phyloP scores from a whole-genome alignment of 2,329 filamentous ascomycete species.

The Aspergillus arachidicola region DNA sequence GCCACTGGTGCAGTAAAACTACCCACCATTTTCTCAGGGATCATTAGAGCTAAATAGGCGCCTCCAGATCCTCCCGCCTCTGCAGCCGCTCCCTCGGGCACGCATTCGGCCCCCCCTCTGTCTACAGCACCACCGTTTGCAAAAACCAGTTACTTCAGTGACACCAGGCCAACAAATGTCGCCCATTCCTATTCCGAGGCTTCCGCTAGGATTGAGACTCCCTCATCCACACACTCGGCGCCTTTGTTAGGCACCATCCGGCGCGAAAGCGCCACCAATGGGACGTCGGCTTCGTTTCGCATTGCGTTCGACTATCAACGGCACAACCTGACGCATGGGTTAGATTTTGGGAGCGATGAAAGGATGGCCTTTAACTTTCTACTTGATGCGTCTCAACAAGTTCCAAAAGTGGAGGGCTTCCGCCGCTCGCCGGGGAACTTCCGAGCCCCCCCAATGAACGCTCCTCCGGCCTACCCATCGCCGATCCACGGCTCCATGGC shows the following conservation, averaged over 20 bases:
- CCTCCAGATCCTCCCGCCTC: constrained; percentile 12
- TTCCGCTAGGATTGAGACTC: constrained; percentile 30
- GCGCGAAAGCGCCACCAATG: constrained; percentile 26
- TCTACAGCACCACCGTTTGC: constrained; percentile 29
- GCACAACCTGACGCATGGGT: constrained; percentile 52
- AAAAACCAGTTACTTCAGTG: constrained; percentile 25
- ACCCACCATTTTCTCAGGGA: not conserved
- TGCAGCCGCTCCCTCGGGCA: constrained; percentile 18
- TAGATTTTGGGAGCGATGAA: constrained; percentile 63
- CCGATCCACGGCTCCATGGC: constrained; percentile 25
- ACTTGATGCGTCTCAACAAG: constrained; percentile 62
- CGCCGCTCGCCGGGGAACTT: constrained; percentile 30
- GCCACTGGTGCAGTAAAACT: not conserved
- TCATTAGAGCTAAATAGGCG: not conserved
- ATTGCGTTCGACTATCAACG: constrained; percentile 47
- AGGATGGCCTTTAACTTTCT: constrained; percentile 74
- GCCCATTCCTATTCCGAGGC: constrained; percentile 34
- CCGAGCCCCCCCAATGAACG: constrained; percentile 24
- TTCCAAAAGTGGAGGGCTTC: constrained; percentile 55
- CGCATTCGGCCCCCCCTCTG: constrained; percentile 21
- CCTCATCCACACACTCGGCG: constrained; percentile 33
- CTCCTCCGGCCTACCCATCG: constrained; percentile 27
- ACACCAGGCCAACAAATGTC: not conserved
- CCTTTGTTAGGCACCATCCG: constrained; percentile 26
- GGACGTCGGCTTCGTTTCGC: constrained; percentile 35